Evolutionary conservation across 352 stramenopile genomes (phyloP).

Genomic region (Pythium grandisporangium): DNA sequence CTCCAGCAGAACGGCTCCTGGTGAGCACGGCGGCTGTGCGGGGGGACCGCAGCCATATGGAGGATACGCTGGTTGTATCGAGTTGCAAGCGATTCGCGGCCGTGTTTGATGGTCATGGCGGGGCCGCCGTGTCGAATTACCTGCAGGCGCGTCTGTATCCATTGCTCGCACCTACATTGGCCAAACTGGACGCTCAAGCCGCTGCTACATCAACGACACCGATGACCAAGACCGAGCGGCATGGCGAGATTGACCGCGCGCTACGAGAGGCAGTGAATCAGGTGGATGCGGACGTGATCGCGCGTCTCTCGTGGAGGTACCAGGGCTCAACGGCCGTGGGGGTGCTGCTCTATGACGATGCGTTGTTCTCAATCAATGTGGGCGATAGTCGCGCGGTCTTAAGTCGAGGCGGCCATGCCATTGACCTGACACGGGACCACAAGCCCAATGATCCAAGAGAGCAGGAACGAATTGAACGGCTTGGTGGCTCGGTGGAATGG

Average conservation of each 20-base stretch:
- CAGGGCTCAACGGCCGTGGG: conserved; percentile 71
- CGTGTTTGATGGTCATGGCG: conserved; percentile 81
- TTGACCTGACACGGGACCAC: conserved; percentile 83
- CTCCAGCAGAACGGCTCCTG: conserved; percentile 19
- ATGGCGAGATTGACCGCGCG: conserved; percentile 26
- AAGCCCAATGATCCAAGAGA: conserved; percentile 85
- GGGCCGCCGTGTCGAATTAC: conserved; percentile 54
- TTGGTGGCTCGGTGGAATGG: conserved; percentile 86
- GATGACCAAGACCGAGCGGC: too few relatives aligned
- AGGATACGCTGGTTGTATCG: conserved; percentile 78
- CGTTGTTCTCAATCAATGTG: conserved; percentile 87
- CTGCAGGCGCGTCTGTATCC: conserved; percentile 52
- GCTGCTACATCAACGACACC: too few relatives aligned
- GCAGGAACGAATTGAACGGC: conserved; percentile 57
- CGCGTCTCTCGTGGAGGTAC: conserved; percentile 65
- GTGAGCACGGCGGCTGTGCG: conserved; percentile 67
- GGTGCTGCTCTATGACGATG: conserved; percentile 66
- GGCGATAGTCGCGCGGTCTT: conserved; percentile 93
- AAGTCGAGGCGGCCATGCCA: conserved; percentile 59
- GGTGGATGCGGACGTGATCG: conserved; percentile 50
- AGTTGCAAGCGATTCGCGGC: conserved; percentile 73
- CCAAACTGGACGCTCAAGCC: conserved; percentile 26
- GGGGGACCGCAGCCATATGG: conserved; percentile 69
- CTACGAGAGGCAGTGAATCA: conserved; percentile 35
- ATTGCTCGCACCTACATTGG: conserved; percentile 35